Conservation (phyloP, 768 basidiomycete genomes). For the Scleroderma bovista region DNA sequence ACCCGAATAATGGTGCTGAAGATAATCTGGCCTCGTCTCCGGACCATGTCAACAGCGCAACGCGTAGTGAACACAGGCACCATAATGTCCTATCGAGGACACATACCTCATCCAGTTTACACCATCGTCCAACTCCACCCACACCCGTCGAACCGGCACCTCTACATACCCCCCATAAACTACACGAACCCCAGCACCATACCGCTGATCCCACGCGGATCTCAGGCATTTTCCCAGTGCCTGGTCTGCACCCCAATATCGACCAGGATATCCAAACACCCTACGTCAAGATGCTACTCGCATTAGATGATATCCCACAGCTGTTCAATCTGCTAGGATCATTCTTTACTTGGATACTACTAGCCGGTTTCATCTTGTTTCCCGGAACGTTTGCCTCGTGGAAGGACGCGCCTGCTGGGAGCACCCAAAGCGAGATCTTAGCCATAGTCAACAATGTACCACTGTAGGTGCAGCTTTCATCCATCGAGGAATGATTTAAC, state of each 20-base stretch:
- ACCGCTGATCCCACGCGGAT: background rate
- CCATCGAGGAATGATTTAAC: background rate
- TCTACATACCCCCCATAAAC: background rate
- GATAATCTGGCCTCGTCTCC: conserved; percentile 7
- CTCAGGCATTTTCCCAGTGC: conserved; percentile 6
- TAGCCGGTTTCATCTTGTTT: conserved; percentile 59
- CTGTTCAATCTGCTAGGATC: conserved; percentile 45
- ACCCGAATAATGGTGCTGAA: conserved; percentile 3
- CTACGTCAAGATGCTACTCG: conserved; percentile 59
- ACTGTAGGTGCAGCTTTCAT: conserved; percentile 33
- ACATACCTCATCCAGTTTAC: conserved; percentile 15
- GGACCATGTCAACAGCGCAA: background rate
- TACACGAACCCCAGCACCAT: background rate
- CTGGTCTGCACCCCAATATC: conserved; percentile 15
- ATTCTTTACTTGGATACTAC: conserved; percentile 59
- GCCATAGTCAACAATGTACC: conserved; percentile 37
- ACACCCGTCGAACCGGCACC: too few species aligned
- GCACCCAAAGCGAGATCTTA: conserved; percentile 30
- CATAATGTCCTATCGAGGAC: conserved; percentile 7
- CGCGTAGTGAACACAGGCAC: conserved; percentile 3
- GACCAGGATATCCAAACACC: conserved; percentile 33
- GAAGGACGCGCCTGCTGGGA: conserved; percentile 17
- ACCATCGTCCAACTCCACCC: conserved; percentile 6
- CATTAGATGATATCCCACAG: conserved; percentile 49
- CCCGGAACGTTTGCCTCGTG: conserved; percentile 56